Conservation (phyloP, 768 basidiomycete species). For the Lentinula lateritia region DNA sequence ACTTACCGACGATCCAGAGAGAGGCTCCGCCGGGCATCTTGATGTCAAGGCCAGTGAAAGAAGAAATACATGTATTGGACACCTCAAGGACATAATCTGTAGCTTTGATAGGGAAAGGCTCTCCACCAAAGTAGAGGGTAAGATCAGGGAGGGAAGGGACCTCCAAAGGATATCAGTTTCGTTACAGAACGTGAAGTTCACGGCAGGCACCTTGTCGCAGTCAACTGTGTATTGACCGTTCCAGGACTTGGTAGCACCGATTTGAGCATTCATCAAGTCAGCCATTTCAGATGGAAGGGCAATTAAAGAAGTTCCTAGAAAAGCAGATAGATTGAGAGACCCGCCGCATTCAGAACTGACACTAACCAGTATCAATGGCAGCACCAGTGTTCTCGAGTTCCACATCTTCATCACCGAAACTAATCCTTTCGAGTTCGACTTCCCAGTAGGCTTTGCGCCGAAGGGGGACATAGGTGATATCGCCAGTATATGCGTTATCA, state of each 20-base stretch:
- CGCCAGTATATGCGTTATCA: slow-evolving; percentile 65
- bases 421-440: slow-evolving; percentile 84
- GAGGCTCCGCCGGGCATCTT: slow-evolving; percentile 63
- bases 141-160: slow-evolving; percentile 83
- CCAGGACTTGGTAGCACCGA: slow-evolving; percentile 93
- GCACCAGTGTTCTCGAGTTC: slow-evolving; percentile 93
- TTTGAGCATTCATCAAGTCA: slow-evolving; percentile 94
- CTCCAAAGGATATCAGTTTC: neutral
- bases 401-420: slow-evolving; percentile 81
- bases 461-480: slow-evolving; percentile 82
- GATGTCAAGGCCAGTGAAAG: slow-evolving; percentile 91
- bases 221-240: slow-evolving; percentile 94
- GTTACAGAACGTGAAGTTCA: neutral
- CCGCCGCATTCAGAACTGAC: neutral
- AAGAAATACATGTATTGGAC: slow-evolving; percentile 88
- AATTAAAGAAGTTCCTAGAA: slow-evolving; percentile 84
- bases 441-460: slow-evolving; percentile 98
- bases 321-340: slow-evolving; percentile 4
- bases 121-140: slow-evolving; percentile 77
- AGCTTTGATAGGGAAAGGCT: slow-evolving; percentile 73
- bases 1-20: slow-evolving; percentile 87
- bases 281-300: slow-evolving; percentile 91
- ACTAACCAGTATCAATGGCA: slow-evolving; percentile 80
- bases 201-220: slow-evolving; percentile 48
- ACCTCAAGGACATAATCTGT: slow-evolving; percentile 88